phyloP scores from a whole-genome alignment of 148 eudicot genomes.

The Chenopodium quinoa region DNA sequence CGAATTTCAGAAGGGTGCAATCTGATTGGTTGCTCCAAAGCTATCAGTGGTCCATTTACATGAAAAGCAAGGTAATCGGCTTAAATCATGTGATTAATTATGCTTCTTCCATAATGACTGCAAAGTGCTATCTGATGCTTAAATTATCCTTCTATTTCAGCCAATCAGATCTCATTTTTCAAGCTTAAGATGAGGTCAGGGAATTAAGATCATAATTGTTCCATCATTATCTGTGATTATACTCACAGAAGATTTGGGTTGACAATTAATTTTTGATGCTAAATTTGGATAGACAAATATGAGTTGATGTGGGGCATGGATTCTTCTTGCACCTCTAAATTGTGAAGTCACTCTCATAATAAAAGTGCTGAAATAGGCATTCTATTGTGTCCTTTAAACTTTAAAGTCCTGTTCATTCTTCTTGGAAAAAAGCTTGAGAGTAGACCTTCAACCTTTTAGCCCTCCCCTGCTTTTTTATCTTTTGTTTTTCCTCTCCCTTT shows the following conservation, averaged over 20 bases:
- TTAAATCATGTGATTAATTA: neutral
- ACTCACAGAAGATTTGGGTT: constrained; percentile 19
- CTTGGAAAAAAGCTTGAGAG: constrained; percentile 23
- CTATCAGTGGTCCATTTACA: neutral
- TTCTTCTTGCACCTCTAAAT: constrained; percentile 11
- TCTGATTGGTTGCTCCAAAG: neutral
- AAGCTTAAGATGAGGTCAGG: constrained; percentile 15
- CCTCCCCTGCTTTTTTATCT: neutral
- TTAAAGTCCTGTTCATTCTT: constrained; percentile 9
- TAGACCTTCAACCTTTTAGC: constrained; percentile 17
- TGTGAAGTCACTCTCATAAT: constrained; percentile 30
- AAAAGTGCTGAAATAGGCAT: constrained; percentile 21
- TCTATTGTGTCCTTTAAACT: constrained; percentile 6
- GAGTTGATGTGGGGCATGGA: constrained; percentile 28
- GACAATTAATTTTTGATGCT: constrained; percentile 7
- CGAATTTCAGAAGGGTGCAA: constrained; percentile 4
- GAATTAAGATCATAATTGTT: constrained; percentile 1
- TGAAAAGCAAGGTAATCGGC: neutral
- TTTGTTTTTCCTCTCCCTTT: neutral
- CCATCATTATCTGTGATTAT: constrained; percentile 11
- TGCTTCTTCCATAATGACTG: neutral
- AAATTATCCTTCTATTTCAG: neutral
- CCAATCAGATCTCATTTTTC: neutral
- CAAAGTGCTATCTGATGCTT: neutral
- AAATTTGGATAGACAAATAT: constrained; percentile 11